phyloP scores from a whole-genome alignment of 2,329 filamentous ascomycete genomes.

The Calonectria multiphialidica region DNA sequence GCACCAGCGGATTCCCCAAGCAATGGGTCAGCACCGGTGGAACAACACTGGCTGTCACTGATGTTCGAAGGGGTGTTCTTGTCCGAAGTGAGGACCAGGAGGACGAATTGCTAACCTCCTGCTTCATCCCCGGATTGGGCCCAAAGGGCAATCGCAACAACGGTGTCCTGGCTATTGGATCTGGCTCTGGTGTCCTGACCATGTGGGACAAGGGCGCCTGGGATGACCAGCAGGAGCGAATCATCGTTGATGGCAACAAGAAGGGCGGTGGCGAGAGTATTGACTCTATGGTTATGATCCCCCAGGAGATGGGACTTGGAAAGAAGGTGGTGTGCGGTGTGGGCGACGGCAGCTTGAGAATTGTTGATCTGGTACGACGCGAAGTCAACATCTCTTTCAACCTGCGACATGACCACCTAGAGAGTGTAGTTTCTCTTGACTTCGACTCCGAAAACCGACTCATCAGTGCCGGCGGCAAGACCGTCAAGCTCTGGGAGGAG shows the following conservation, averaged over 20 bases:
- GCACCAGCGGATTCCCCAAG: conserved; percentile 90
- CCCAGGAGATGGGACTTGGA: conserved; percentile 75
- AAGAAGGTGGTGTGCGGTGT: conserved; percentile 85
- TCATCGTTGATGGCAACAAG: conserved; percentile 76
- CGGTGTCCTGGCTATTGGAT: conserved; percentile 82
- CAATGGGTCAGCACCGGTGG: conserved; percentile 96
- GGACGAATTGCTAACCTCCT: conserved; percentile 87
- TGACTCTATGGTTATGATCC: conserved; percentile 81
- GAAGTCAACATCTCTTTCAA: conserved; percentile 75
- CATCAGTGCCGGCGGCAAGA: conserved; percentile 88
- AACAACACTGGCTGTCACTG: conserved; percentile 90
- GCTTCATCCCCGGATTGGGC: conserved; percentile 82
- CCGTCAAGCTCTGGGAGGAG: conserved; percentile 95
- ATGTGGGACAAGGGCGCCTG: conserved; percentile 95
- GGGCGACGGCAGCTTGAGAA: conserved; percentile 82
- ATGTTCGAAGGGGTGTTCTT: conserved; percentile 87
- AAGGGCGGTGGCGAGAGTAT: conserved; percentile 78
- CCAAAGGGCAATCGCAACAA: conserved; percentile 75
- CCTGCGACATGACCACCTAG: conserved; percentile 83
- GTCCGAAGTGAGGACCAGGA: conserved; percentile 95
- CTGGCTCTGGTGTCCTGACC: conserved; percentile 83
- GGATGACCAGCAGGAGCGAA: conserved; percentile 94
- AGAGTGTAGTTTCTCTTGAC: conserved; percentile 83
- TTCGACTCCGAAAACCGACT: conserved; percentile 90
- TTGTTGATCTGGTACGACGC: conserved; percentile 81